Conservation (phyloP, 257 asterid species). For the Thymus quinquecostatus region DNA sequence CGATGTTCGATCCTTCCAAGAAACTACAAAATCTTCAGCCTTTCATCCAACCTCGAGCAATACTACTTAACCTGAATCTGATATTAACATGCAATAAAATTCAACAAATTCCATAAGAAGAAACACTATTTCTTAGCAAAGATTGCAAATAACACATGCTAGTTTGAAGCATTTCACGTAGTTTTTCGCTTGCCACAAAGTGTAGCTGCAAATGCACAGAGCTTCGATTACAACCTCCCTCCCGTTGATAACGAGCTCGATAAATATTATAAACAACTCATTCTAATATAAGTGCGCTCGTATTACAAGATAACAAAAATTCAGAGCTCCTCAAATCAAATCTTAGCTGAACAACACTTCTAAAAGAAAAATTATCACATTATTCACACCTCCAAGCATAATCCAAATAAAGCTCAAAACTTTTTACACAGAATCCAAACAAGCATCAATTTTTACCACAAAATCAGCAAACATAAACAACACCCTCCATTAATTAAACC, state of each 20-base stretch:
- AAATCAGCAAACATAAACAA: constrained; percentile 1
- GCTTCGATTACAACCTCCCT: too few relatives aligned
- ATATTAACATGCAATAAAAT: constrained; percentile 19
- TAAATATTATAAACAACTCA: too few relatives aligned
- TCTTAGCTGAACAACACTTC: constrained; percentile 19
- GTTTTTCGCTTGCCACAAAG: constrained; percentile 13
- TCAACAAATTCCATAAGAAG: not conserved
- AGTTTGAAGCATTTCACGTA: too few relatives aligned
- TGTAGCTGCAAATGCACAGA: not conserved
- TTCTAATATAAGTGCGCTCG: too few relatives aligned
- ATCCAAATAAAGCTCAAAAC: constrained; percentile 20
- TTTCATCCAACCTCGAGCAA: constrained; percentile 4
- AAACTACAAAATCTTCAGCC: constrained; percentile 23
- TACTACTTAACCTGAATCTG: constrained; percentile 33
- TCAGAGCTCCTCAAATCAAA: constrained; percentile 11
- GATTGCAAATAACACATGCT: not conserved
- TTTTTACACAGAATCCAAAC: constrained; percentile 6
- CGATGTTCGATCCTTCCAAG: constrained; percentile 23
- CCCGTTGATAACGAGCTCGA: too few relatives aligned
- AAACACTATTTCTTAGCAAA: constrained; percentile 11
- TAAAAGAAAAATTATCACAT: constrained; percentile 17
- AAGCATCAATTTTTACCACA: constrained; percentile 28
- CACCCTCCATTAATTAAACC: constrained; percentile 12
- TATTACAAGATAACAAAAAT: constrained; percentile 5
- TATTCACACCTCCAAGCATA: constrained; percentile 1